Evolutionary conservation across 805 yeast species (phyloP).

Genomic region (Tanozyma kutaoensis): DNA sequence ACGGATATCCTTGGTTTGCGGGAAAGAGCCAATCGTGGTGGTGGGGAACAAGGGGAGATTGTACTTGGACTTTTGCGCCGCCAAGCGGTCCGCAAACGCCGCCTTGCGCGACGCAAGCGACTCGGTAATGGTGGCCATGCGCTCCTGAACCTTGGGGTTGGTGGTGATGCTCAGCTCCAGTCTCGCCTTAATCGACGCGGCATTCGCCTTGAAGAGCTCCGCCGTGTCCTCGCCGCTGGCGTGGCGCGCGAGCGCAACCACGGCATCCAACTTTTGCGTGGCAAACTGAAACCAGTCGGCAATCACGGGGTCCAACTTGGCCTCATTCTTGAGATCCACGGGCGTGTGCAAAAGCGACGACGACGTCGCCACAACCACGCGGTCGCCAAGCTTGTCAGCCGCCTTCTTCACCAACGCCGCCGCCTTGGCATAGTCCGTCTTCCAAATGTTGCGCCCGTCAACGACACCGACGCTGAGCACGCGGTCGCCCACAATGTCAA

Average conservation of each 20-base stretch:
- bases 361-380: slow-evolving; percentile 86
- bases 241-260: slow-evolving; percentile 81
- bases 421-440: slow-evolving; percentile 86
- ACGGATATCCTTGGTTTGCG: slow-evolving; percentile 99
- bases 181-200: slow-evolving; percentile 77
- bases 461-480: slow-evolving; percentile 91
- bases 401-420: slow-evolving; percentile 73
- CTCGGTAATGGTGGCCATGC: slow-evolving; percentile 67
- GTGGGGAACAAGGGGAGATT: slow-evolving; percentile 99
- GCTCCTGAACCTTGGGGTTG: slow-evolving; percentile 79
- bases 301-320: slow-evolving; percentile 79
- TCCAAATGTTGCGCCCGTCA: slow-evolving; percentile 99
- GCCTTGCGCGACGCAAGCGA: slow-evolving; percentile 73
- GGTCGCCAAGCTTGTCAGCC: slow-evolving; percentile 74
- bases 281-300: slow-evolving; percentile 99
- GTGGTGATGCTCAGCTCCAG: slow-evolving; percentile 78
- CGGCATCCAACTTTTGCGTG: slow-evolving; percentile 88
- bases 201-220: slow-evolving; percentile 72
- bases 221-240: slow-evolving; percentile 73
- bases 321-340: slow-evolving; percentile 86
- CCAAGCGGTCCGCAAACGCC: slow-evolving; percentile 79
- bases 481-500: slow-evolving; percentile 54
- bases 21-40: slow-evolving; percentile 99
- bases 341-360: slow-evolving; percentile 98
- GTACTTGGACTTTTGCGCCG: slow-evolving; percentile 73